Evolutionary conservation across 1,139 yeast species (phyloP).

Genomic region (Magnusiomyces fungicola): DNA sequence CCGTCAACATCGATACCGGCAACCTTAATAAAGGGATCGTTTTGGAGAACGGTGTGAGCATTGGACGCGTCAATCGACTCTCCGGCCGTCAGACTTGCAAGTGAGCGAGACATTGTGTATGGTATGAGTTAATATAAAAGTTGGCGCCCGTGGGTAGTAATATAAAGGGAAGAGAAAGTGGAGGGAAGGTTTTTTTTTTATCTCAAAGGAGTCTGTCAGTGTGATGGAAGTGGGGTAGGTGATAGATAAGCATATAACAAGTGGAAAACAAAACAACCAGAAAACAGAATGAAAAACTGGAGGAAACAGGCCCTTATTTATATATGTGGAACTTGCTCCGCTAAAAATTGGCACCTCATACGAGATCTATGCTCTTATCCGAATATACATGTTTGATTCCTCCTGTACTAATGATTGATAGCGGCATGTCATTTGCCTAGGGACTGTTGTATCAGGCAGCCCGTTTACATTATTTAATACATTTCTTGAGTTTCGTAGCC

Average conservation of each 20-base stretch:
- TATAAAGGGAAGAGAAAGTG: neutral
- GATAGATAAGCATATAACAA: neutral
- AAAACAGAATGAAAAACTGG: neutral
- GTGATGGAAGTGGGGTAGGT: neutral
- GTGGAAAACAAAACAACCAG: neutral
- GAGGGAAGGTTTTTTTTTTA: neutral
- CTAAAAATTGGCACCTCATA: too few species aligned
- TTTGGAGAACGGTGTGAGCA: neutral
- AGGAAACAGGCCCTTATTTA: too few species aligned
- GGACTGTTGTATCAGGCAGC: too few species aligned
- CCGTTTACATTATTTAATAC: too few species aligned
- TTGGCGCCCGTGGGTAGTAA: neutral
- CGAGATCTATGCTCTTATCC: too few species aligned
- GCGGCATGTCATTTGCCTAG: too few species aligned
- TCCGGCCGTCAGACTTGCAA: neutral
- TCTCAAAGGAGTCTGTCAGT: neutral
- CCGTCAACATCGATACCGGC: conserved; percentile 36
- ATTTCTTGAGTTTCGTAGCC: too few species aligned
- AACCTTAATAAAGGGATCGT: conserved; percentile 28
- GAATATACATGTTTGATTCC: too few species aligned
- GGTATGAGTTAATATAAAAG: neutral
- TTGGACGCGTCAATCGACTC: neutral
- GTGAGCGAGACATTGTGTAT: neutral
- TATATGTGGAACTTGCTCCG: too few species aligned
- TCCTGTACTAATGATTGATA: too few species aligned